Conservation (phyloP, 495 filamentous ascomycete species). For the Penicillium maclennaniae region DNA sequence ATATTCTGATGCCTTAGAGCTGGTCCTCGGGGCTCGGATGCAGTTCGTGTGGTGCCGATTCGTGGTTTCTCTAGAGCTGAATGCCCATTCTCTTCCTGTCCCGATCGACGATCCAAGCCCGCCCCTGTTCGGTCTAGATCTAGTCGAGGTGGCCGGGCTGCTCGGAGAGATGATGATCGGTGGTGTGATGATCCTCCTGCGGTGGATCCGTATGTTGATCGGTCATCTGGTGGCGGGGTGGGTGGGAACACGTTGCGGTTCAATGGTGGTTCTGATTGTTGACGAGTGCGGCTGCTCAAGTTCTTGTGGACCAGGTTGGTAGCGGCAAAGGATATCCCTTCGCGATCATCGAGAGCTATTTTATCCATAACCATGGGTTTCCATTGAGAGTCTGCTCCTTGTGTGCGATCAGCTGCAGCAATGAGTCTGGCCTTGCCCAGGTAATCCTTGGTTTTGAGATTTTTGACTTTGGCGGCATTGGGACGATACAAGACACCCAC, state of each 20-base stretch:
- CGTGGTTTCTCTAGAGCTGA: slow-evolving; percentile 36
- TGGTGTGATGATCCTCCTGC: slow-evolving; percentile 12
- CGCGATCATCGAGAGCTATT: slow-evolving; percentile 67
- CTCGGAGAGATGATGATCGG: slow-evolving; percentile 29
- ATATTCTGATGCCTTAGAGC: slow-evolving; percentile 22
- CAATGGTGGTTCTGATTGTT: slow-evolving; percentile 82
- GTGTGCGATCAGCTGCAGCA: slow-evolving; percentile 73
- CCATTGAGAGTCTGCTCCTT: slow-evolving; percentile 24
- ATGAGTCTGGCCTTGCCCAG: slow-evolving; percentile 90
- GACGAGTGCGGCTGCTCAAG: slow-evolving; percentile 66
- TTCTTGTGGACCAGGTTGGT: slow-evolving; percentile 86
- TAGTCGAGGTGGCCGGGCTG: slow-evolving; percentile 36
- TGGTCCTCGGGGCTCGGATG: slow-evolving; percentile 51
- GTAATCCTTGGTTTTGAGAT: slow-evolving; percentile 95
- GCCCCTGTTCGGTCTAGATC: slow-evolving; percentile 36
- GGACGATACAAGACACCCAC: slow-evolving; percentile 93
- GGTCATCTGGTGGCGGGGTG: slow-evolving; percentile 85
- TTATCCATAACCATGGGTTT: slow-evolving; percentile 20
- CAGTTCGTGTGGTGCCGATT: slow-evolving; percentile 51
- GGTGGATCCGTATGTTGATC: slow-evolving; percentile 42
- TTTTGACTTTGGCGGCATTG: slow-evolving; percentile 97
- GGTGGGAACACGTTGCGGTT: slow-evolving; percentile 89
- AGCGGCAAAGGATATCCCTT: slow-evolving; percentile 83
- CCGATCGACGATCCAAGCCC: slow-evolving; percentile 24
- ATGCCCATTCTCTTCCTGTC: slow-evolving; percentile 10